Base-by-base conservation (phyloP, 2,329 filamentous ascomycete genomes). In the Exserohilum rostratum region DNA sequence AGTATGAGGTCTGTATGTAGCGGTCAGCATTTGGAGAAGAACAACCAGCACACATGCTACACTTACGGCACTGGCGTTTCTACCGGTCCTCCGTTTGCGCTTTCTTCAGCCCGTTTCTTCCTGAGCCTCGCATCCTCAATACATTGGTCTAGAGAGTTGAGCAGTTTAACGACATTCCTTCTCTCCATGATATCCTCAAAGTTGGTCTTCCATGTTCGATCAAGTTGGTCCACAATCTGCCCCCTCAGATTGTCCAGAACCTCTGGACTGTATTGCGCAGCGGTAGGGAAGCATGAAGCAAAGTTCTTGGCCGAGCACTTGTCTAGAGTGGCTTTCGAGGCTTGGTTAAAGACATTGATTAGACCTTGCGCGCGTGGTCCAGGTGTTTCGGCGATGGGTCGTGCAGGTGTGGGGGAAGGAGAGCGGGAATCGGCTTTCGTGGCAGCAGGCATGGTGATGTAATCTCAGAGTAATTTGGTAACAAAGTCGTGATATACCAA, bases 271-370 rank as follows among this genome's bases (percentile, higher is more conserved):
- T 86, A 78, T 63, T 78, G 76, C 15, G 85, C 83, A 1, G 85
- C 82, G 0, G 86, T 88, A 0, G 86, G 85, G 60, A 88, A 88
- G 64, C 86, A 88, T 20, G 83, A 76, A 0, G 83, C 79, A 68
- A 88, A 88, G 63, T 87, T 87, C 44, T 78, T 76, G 68, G 86
- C 83, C 9, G 80, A 84, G 70, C 84, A 86, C 46, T 84, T 84
- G 58, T 83, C 82, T n/a, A 87, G 70, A 1, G 85, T 84, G 57
- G 85, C 82, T 10, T 80, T 78, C 18, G 87, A 78, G 13, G 86
- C 85, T 55, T 85, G 79, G 49, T 78, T 76, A 75, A 86, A 88
- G 60, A 87, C 79, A 60, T 85, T 83, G 64, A 84, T 80, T 6
- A 88, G 77, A 43, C 82, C 82, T 42, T 82, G 78, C 20, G 85